Evolutionary conservation across 306 rosid species (phyloP).

Genomic region (Astragalus glycyphyllos): DNA sequence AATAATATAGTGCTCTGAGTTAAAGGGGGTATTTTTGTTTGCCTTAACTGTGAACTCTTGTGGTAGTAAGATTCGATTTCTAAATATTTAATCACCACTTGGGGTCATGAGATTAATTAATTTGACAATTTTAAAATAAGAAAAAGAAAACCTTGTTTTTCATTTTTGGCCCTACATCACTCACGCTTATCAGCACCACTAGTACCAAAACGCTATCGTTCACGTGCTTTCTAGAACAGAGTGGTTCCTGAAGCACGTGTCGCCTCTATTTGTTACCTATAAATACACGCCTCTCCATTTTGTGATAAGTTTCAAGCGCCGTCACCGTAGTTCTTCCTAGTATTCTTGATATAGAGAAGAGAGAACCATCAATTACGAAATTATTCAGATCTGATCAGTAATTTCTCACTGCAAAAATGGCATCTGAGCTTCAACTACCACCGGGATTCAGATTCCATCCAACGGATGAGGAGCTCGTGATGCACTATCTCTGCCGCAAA

Average conservation of each 20-base stretch:
- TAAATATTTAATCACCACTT: background rate
- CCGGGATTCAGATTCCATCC: constrained; percentile 97
- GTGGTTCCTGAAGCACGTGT: constrained; percentile 58
- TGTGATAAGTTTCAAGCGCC: constrained; percentile 82
- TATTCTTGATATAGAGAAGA: background rate
- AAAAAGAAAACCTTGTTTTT: background rate
- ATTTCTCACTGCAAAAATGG: constrained; percentile 31
- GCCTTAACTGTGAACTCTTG: background rate
- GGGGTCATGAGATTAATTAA: background rate
- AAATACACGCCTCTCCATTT: constrained; percentile 56
- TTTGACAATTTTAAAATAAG: background rate
- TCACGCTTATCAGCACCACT: constrained; percentile 34
- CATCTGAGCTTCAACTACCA: constrained; percentile 76
- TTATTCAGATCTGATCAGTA: background rate
- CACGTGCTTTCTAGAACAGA: constrained; percentile 76
- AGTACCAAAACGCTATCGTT: constrained; percentile 53
- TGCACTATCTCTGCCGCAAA: constrained; percentile 87
- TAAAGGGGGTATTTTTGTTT: background rate
- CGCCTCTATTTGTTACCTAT: constrained; percentile 37
- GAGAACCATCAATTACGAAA: background rate
- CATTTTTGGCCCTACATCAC: background rate
- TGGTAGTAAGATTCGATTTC: background rate
- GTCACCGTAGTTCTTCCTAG: constrained; percentile 45
- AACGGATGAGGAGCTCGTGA: constrained; percentile 93
- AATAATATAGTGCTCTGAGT: background rate